Evolutionary conservation across 2,329 filamentous ascomycete genomes (phyloP).

Genomic region (Chalaropsis ovoidea): DNA sequence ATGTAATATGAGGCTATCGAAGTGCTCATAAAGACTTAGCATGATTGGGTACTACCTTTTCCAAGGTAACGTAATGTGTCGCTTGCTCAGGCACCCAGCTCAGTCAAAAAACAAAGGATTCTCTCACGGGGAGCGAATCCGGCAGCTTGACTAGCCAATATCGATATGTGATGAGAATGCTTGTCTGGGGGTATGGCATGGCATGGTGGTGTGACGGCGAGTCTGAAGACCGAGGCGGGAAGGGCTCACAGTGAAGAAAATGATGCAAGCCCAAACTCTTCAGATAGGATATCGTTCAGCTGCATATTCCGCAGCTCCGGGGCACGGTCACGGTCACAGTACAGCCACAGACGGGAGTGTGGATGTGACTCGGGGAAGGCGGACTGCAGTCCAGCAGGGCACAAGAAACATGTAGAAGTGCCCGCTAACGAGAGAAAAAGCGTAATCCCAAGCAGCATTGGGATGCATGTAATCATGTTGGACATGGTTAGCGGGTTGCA

Average conservation of each 20-base stretch:
- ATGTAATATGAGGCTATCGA: too few species aligned
- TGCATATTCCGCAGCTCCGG: not conserved
- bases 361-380: slow-evolving; percentile 1
- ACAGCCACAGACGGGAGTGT: not conserved
- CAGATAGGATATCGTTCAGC: not conserved
- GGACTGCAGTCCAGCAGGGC: not conserved
- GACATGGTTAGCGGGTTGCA: not conserved
- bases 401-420: not conserved
- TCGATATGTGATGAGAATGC: not conserved
- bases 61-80: too few species aligned
- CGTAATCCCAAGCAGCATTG: not conserved
- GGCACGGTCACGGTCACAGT: not conserved
- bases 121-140: not conserved
- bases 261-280: not conserved
- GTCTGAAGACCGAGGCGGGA: not conserved
- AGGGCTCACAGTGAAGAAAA: not conserved
- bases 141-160: not conserved
- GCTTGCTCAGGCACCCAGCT: too few species aligned
- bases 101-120: not conserved
- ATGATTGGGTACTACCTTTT: too few species aligned
- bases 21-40: too few species aligned
- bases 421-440: not conserved
- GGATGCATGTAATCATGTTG: not conserved
- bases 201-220: not conserved
- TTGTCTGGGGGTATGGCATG: not conserved